A percentile compares a stretch with the other conserved stretches of the same genome.
Conservation (phyloP, 176 grass and related monocot species). For the sorghum (Sorghum bicolor) region Sorghum_bicolor_NCBIv3 NC_012874.2:15914001-15914500, state of each 20-base stretch:
- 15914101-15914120: conserved; percentile 11
- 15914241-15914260: conserved; percentile 50
- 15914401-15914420: background rate
- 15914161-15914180: conserved; percentile 31
- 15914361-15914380: conserved; percentile 27
- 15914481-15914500: background rate
- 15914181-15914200: conserved; percentile 23
- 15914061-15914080: conserved; percentile 30
- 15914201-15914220: conserved; percentile 36
- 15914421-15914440: background rate
- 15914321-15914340: conserved; percentile 2
- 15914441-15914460: background rate
- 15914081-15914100: conserved; percentile 33
- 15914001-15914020: conserved; percentile 42
- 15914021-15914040: conserved; percentile 32
- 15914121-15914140: conserved; percentile 40
- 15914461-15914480: background rate
- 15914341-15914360: background rate
- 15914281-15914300: conserved; percentile 18
- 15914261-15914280: conserved; percentile 32
- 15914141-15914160: conserved; percentile 35
- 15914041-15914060: conserved; percentile 35
- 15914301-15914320: conserved; percentile 46
- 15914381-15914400: conserved; percentile 27
- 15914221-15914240: conserved; percentile 37